Percentiles rank a stretch among this genome's conserved stretches.
Conservation (phyloP, 352 stramenopile genomes). For the Globisporangium yorkense region DNA sequence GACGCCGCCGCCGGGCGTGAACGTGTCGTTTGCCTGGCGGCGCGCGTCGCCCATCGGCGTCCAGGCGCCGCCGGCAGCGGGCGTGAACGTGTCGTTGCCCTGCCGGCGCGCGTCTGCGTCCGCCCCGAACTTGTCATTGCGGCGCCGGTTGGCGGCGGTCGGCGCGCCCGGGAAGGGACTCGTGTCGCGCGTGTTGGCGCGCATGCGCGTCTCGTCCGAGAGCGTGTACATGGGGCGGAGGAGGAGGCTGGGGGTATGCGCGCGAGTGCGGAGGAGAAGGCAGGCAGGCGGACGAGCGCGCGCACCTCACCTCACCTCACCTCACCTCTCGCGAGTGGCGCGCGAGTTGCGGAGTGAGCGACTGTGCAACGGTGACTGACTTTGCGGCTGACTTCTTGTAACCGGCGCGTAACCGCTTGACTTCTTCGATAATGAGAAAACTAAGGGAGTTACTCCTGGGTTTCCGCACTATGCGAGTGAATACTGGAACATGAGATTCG, state of each 20-base stretch:
- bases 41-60: neutral
- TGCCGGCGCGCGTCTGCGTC: constrained; percentile 1
- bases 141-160: neutral
- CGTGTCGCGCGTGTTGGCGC: constrained; percentile 11
- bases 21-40: constrained; percentile 10
- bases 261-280: too few species aligned
- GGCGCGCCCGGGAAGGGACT: constrained; percentile 6
- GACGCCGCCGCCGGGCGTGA: constrained; percentile 1
- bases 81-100: constrained; percentile 13
- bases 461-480: too few species aligned
- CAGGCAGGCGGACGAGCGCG: too few species aligned
- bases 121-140: neutral
- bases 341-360: neutral
- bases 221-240: constrained; percentile 9
- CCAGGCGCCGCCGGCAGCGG: neutral
- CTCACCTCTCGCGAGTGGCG: too few species aligned
- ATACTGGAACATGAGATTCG: too few species aligned
- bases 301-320: too few species aligned
- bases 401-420: too few species aligned
- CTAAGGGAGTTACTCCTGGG: too few species aligned
- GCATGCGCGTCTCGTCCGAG: constrained; percentile 8
- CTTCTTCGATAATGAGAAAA: too few species aligned
- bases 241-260: too few species aligned
- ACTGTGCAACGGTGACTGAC: too few species aligned
- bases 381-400: too few species aligned